Evolutionary conservation across 1,139 yeast genomes (phyloP), one percentile per base, ranked within the genome.

Genomic region (Kluyveromyces marxianus): DNA sequence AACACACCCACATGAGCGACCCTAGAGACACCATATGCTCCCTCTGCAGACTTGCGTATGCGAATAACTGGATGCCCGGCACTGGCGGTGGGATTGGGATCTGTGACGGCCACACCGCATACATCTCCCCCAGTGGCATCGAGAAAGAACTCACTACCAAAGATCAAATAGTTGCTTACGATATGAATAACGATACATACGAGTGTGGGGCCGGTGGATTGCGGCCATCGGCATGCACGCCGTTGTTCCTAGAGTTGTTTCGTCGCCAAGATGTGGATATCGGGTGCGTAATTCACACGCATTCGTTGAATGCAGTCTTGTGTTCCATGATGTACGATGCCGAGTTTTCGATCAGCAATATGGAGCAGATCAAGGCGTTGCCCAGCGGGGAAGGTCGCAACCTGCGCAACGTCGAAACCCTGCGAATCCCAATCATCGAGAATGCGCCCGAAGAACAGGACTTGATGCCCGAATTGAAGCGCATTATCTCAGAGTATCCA

Each of bases 51-150:
- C 69, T 77, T 29, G 87, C 90, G 61, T 90, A 85, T 62, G 74
- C 78, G 57, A 83, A 83, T 60, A 83, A 86, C 48, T 89, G 97
- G 96, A 94, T 88, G 52, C 84, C 96, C 0, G 97, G 97, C 3
- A 90, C 97, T 1, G 97, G 96, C 2, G 97, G 97, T 27, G 97
- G 97, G 3, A 83, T 90, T 57, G 84, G 95, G 35, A 83, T 90
- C 45, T 72, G 84, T 51, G 79, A 83, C 44, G 75, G 70, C 29
- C 72, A 71, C 3, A 59, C 65, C 3, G 72, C 79, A 48, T 90
- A 77, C 62, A 75, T 90, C 40, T 95, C 97, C 0, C 97, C 97
- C 2, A 86, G 96, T 6, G 97, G 97, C 1, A 95, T 90, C 5
- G 97, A 90, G 62, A 90, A 90, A 67, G 97, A 90, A 65, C 71